Conservation (phyloP, 331 rosid species). For the Malus hybrid region DNA sequence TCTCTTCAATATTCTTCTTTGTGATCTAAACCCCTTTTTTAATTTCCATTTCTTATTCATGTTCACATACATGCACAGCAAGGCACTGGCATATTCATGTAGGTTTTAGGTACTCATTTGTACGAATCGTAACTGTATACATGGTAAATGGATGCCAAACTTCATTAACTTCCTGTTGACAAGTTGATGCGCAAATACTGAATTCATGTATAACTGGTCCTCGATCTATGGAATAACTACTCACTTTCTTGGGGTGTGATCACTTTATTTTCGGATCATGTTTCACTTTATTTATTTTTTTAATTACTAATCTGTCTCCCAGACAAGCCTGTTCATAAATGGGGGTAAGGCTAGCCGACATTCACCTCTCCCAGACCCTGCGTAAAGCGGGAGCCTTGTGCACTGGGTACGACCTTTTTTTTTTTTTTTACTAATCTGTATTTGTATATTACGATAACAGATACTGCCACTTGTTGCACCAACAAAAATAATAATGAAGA, state of each 20-base stretch:
- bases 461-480: slow-evolving; percentile 80
- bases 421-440: not conserved
- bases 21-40: not conserved
- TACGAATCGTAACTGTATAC: not conserved
- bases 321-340: no score
- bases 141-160: not conserved
- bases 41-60: not conserved
- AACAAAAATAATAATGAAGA: slow-evolving; percentile 72
- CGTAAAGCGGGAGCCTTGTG: no score
- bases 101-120: not conserved
- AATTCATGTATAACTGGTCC: not conserved
- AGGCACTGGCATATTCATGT: not conserved
- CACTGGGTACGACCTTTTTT: no score
- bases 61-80: not conserved
- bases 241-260: not conserved
- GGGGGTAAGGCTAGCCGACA: no score
- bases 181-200: not conserved
- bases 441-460: slow-evolving; percentile 37
- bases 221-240: not conserved
- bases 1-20: not conserved
- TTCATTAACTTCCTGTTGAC: not conserved
- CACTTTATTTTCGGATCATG: not conserved
- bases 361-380: no score
- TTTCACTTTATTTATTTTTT: not conserved
- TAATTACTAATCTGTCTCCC: no score